These are phyloP conservation scores for Pouteria campechiana DNA, from an alignment of 179 eudicot genomes.

Conservation along the genomic window DNA sequence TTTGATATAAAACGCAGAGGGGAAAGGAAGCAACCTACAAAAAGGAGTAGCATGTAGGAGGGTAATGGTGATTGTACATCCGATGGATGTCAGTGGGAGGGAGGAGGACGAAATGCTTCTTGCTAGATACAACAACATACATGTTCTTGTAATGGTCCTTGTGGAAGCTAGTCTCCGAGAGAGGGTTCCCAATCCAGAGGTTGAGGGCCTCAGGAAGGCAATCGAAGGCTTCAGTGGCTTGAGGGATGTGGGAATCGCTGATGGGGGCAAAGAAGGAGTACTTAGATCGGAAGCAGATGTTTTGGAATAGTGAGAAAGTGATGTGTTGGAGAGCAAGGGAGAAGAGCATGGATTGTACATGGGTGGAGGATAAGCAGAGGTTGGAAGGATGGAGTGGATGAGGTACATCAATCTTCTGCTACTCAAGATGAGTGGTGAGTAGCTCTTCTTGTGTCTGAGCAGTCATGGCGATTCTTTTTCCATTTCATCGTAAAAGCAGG, in stretches of 20 bases:
- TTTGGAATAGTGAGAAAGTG: constrained; percentile 24
- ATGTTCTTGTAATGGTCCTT: constrained; percentile 96
- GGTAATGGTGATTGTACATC: constrained; percentile 63
- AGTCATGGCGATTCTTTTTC: no score
- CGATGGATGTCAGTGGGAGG: constrained; percentile 96
- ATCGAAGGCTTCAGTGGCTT: constrained; percentile 84
- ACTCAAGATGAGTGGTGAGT: no score
- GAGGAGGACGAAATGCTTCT: constrained; percentile 80
- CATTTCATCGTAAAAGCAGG: no score
- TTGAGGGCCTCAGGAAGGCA: constrained; percentile 82
- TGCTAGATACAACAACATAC: constrained; percentile 74
- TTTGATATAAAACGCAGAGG: background rate
- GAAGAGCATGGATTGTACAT: constrained; percentile 46
- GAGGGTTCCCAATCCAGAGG: constrained; percentile 72
- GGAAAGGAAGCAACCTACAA: constrained; percentile 22
- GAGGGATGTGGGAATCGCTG: constrained; percentile 55
- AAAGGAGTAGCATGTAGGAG: constrained; percentile 60
- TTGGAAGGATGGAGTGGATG: constrained; percentile 32
- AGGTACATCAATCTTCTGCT: no score
- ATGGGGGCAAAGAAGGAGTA: constrained; percentile 43
- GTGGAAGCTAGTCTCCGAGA: constrained; percentile 72
- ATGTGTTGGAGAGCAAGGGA: constrained; percentile 37
- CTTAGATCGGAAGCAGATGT: constrained; percentile 70
- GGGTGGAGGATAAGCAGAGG: constrained; percentile 80
- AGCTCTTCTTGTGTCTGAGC: no score